Evolutionary conservation across 2,329 filamentous ascomycete genomes (phyloP).

Genomic region (Penicillium sp.): DNA sequence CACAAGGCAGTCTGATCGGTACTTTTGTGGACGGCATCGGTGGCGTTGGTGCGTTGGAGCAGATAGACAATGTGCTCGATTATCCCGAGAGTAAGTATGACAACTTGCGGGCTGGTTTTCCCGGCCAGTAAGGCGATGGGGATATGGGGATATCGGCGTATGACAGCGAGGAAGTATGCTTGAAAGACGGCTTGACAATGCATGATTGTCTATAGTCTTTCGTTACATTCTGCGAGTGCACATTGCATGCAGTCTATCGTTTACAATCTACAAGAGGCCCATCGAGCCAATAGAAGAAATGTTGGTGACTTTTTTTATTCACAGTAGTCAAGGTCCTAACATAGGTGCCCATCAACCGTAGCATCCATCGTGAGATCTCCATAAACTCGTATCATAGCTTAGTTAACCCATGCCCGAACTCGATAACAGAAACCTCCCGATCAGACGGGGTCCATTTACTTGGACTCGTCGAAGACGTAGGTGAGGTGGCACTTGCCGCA

Average conservation of each 20-base stretch:
- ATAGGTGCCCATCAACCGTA: slow-evolving; percentile 20
- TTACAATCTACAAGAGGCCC: not conserved
- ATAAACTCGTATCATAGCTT: slow-evolving; percentile 13
- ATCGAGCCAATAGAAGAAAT: slow-evolving; percentile 12
- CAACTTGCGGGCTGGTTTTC: slow-evolving; percentile 38
- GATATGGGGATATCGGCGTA: not conserved
- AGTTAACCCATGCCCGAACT: slow-evolving; percentile 16
- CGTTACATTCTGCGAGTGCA: not conserved
- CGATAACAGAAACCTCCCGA: slow-evolving; percentile 16
- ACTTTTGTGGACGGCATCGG: slow-evolving; percentile 48
- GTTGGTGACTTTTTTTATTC: slow-evolving; percentile 21
- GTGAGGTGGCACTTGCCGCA: slow-evolving; percentile 73
- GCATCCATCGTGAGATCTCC: slow-evolving; percentile 20
- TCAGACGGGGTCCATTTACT: slow-evolving; percentile 44
- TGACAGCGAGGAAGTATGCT: not conserved
- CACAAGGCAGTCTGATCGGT: slow-evolving; percentile 65
- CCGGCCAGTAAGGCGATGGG: slow-evolving; percentile 6
- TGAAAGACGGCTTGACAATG: not conserved
- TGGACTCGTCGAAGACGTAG: slow-evolving; percentile 70
- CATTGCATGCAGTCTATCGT: slow-evolving; percentile 1
- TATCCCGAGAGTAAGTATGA: slow-evolving; percentile 46
- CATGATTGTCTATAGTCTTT: not conserved
- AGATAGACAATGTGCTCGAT: slow-evolving; percentile 36
- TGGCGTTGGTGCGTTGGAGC: slow-evolving; percentile 36
- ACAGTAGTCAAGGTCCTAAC: slow-evolving; percentile 16